phyloP scores from a whole-genome alignment of 164 flowering plant species.

The Chloranthus sessilifolius region DNA sequence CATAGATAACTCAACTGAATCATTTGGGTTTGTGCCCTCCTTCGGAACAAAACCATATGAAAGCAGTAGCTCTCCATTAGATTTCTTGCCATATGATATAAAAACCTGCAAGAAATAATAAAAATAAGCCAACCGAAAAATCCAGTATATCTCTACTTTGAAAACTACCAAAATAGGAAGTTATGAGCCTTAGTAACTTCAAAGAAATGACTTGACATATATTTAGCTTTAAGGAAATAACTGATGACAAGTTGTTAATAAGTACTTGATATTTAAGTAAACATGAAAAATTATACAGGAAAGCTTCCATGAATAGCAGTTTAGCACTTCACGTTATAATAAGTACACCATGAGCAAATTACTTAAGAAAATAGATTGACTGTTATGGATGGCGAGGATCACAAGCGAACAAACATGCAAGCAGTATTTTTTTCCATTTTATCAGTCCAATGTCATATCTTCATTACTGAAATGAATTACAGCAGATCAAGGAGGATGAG shows the following conservation, averaged over 20 bases:
- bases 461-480: no score
- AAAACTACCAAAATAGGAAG: not conserved
- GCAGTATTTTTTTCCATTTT: no score
- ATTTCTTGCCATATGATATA: constrained; percentile 95
- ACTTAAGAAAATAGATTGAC: not conserved
- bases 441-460: no score
- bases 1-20: constrained; percentile 73
- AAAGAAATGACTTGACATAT: no score
- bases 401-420: no score
- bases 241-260: not conserved
- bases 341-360: not conserved
- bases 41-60: constrained; percentile 96
- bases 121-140: not conserved
- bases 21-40: constrained; percentile 86
- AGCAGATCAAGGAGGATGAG: no score
- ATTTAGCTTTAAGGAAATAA: no score
- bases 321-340: not conserved
- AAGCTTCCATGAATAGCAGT: not conserved
- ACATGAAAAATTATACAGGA: not conserved
- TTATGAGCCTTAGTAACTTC: not conserved
- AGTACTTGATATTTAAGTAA: not conserved
- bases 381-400: no score
- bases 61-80: constrained; percentile 90
- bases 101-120: constrained; percentile 52
- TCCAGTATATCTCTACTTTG: not conserved